A percentile compares a stretch with the other conserved stretches of the same genome.
phyloP scores from a whole-genome alignment of 768 basidiomycete genomes.

The Termitomyces sp. region DNA sequence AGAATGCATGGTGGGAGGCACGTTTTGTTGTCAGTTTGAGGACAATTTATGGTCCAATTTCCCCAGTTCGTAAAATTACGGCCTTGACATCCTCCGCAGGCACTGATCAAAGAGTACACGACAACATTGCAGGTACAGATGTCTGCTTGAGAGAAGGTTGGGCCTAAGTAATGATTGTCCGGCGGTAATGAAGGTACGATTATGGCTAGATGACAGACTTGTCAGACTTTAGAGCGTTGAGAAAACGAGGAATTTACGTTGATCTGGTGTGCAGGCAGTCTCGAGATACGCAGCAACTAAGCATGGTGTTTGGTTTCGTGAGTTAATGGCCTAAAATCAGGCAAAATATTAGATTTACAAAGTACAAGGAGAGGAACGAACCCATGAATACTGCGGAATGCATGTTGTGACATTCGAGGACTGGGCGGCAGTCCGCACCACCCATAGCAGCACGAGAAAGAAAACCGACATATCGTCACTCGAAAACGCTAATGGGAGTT shows the following conservation, averaged over 20 bases:
- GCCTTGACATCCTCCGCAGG: slow-evolving; percentile 55
- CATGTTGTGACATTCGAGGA: slow-evolving; percentile 32
- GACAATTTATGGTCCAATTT: slow-evolving; percentile 32
- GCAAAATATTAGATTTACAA: not conserved
- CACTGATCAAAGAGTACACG: slow-evolving; percentile 50
- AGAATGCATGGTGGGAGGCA: slow-evolving; percentile 11
- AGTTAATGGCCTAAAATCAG: slow-evolving; percentile 31
- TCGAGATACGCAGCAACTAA: slow-evolving; percentile 43
- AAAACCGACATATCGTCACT: not conserved
- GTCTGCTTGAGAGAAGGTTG: slow-evolving; percentile 26
- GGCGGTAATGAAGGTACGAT: slow-evolving; percentile 31
- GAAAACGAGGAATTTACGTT: slow-evolving; percentile 19
- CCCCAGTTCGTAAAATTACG: slow-evolving; percentile 32
- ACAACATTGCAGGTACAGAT: slow-evolving; percentile 52
- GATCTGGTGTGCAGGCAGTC: slow-evolving; percentile 29
- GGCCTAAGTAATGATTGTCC: slow-evolving; percentile 36
- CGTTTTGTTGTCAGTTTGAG: slow-evolving; percentile 25
- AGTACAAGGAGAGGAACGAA: slow-evolving; percentile 7
- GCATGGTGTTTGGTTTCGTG: slow-evolving; percentile 41
- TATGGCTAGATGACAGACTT: slow-evolving; percentile 23
- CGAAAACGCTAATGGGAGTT: slow-evolving; percentile 1
- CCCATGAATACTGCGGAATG: slow-evolving; percentile 31
- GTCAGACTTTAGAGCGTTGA: not conserved
- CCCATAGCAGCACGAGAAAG: not conserved
- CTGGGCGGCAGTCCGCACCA: slow-evolving; percentile 18